Conservation (phyloP, 163 green algal genomes). For the Prototheca wickerhamii region DNA sequence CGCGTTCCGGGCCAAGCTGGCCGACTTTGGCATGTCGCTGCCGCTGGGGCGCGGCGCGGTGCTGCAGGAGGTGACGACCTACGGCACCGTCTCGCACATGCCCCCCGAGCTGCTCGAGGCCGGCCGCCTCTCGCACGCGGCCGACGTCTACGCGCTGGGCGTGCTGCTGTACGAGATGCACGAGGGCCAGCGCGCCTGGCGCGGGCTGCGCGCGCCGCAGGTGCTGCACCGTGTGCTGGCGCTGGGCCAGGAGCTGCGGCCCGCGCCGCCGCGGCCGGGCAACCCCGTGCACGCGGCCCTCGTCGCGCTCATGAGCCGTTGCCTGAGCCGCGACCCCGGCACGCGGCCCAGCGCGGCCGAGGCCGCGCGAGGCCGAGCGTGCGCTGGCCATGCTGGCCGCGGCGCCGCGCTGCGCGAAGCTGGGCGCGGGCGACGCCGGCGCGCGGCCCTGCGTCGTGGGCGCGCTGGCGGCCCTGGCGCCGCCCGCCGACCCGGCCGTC, state of each 20-base stretch:
- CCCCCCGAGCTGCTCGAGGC: constrained; percentile 18
- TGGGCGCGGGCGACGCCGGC: too few species aligned
- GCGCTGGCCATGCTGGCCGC: too few species aligned
- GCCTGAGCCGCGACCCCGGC: too few species aligned
- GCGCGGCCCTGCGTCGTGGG: too few species aligned
- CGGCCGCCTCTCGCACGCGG: constrained; percentile 4
- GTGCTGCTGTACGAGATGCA: constrained; percentile 32
- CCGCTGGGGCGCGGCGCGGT: not conserved
- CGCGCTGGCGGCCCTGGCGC: too few species aligned
- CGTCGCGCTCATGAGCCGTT: not conserved
- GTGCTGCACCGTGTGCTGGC: constrained; percentile 1
- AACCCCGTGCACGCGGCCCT: not conserved
- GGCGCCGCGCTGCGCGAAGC: too few species aligned
- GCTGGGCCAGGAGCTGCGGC: not conserved
- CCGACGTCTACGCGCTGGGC: constrained; percentile 26
- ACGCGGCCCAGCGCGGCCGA: too few species aligned
- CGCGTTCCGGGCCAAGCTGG: not conserved
- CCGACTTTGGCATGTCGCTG: constrained; percentile 18
- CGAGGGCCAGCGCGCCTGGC: constrained; percentile 17
- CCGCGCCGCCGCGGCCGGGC: too few species aligned
- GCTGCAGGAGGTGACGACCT: not conserved
- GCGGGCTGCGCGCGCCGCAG: constrained; percentile 1
- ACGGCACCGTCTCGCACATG: constrained; percentile 16
- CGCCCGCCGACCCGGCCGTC: too few species aligned
- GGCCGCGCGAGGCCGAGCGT: too few species aligned